Evolutionary conservation across 2,329 filamentous ascomycete species (phyloP).

Genomic region (Penicillium sp.): DNA sequence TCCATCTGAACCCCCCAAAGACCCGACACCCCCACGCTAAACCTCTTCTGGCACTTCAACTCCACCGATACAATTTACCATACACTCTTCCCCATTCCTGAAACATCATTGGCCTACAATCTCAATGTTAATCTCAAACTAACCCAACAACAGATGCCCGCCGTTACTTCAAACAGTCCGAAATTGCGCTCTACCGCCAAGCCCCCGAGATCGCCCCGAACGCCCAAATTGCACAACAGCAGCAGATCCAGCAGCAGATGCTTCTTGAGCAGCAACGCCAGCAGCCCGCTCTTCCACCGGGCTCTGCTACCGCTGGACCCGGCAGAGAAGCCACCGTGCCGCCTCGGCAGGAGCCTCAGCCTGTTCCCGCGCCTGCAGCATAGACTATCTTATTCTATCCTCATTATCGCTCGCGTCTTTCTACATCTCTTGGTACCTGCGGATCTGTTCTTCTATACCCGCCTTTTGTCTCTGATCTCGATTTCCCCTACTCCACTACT

Average conservation of each 20-base stretch:
- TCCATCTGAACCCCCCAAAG: conserved; percentile 14
- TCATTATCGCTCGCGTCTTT: conserved; percentile 3
- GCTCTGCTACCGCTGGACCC: conserved; percentile 35
- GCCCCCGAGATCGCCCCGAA: conserved; percentile 47
- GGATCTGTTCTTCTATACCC: conserved; percentile 22
- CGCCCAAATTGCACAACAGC: conserved; percentile 40
- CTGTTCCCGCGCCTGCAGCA: conserved; percentile 27
- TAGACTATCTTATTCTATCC: conserved; percentile 12
- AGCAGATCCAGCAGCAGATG: conserved; percentile 40
- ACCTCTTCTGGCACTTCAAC: conserved; percentile 16
- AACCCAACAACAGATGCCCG: conserved; percentile 66
- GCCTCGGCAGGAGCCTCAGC: conserved; percentile 14
- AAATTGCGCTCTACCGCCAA: conserved; percentile 94
- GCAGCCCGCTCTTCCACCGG: conserved; percentile 36
- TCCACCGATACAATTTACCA: conserved; percentile 20
- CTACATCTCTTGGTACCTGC: neutral
- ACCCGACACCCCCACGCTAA: conserved; percentile 34
- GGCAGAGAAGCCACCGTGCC: conserved; percentile 25
- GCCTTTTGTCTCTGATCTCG: conserved; percentile 8
- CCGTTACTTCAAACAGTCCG: conserved; percentile 98
- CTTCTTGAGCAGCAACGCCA: conserved; percentile 33
- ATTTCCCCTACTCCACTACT: neutral
- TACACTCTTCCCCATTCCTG: conserved; percentile 6
- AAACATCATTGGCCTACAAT: conserved; percentile 4
- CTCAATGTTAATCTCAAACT: conserved; percentile 1